Percentiles rank a stretch among this genome's conserved stretches.
Conservation (phyloP, 164 flowering plant species). For the Piper betle region DNA sequence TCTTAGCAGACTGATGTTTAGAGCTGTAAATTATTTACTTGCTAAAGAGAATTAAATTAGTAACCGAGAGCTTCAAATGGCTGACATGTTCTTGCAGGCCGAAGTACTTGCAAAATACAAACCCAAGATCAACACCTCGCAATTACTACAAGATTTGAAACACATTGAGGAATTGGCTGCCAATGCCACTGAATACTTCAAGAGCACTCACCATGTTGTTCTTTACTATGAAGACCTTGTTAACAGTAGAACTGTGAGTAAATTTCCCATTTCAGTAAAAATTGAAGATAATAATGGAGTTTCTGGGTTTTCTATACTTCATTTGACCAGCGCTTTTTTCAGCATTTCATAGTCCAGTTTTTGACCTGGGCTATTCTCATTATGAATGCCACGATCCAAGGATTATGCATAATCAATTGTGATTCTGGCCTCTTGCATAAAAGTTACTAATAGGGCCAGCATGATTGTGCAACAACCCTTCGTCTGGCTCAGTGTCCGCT, state of each 20-base stretch:
- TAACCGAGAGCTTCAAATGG: not conserved
- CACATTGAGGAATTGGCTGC: constrained; percentile 19
- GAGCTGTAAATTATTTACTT: not conserved
- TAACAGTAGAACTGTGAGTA: constrained; percentile 33
- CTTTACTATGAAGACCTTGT: constrained; percentile 56
- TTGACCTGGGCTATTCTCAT: not conserved
- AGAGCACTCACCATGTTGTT: constrained; percentile 42
- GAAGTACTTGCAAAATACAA: constrained; percentile 46
- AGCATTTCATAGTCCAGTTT: not conserved
- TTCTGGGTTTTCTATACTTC: no score
- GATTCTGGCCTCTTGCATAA: no score
- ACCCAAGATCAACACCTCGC: constrained; percentile 31
- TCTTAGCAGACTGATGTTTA: no score
- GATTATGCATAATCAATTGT: not conserved
- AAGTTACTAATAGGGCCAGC: no score
- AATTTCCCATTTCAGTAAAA: not conserved
- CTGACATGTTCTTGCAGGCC: constrained; percentile 27
- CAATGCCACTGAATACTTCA: constrained; percentile 41
- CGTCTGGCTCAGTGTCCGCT: no score
- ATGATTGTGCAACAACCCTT: no score
- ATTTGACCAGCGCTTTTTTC: no score
- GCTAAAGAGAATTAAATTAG: not conserved
- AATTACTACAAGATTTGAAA: constrained; percentile 26
- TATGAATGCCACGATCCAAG: not conserved
- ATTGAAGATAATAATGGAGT: no score